Conservation (phyloP, 352 stramenopile species). For the Phytopythium litorale region DNA sequence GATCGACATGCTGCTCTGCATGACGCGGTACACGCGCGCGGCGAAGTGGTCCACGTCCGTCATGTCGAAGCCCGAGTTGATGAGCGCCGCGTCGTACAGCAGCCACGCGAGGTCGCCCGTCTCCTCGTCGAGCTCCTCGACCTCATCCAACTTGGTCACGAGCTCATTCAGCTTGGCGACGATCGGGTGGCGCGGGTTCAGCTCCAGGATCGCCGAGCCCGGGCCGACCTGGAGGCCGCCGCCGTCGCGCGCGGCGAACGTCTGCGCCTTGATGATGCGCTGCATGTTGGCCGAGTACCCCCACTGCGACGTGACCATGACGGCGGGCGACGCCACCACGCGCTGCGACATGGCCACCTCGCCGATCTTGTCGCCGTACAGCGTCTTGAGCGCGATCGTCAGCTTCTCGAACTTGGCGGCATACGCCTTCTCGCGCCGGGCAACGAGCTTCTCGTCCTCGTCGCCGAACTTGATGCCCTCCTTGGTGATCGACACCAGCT, state of each 20-base stretch:
- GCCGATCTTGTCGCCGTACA: conserved; percentile 94
- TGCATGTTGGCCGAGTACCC: conserved; percentile 99
- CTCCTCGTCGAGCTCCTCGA: conserved; percentile 70
- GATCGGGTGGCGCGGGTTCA: conserved; percentile 99
- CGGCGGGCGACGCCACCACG: conserved; percentile 90
- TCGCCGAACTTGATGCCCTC: conserved; percentile 99
- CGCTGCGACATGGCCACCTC: conserved; percentile 95
- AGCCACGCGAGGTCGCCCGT: conserved; percentile 95
- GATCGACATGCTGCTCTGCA: conserved; percentile 92
- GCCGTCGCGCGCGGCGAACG: conserved; percentile 87
- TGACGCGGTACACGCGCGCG: conserved; percentile 90
- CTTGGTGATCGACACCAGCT: conserved; percentile 96
- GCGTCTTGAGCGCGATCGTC: conserved; percentile 94
- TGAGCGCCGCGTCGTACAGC: conserved; percentile 96
- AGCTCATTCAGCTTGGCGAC: conserved; percentile 93
- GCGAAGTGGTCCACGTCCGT: conserved; percentile 93
- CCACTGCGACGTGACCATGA: conserved; percentile 97
- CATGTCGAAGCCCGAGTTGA: conserved; percentile 97
- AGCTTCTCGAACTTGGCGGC: conserved; percentile 95
- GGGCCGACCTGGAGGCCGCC: conserved; percentile 17
- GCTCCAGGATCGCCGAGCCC: conserved; percentile 94
- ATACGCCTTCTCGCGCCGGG: conserved; percentile 96
- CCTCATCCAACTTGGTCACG: conserved; percentile 32
- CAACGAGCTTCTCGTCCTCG: conserved; percentile 94
- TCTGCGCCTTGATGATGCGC: conserved; percentile 98